Evolutionary conservation across 192 early-diverging fungal species (phyloP).

Genomic region (Dissophora ornata): DNA sequence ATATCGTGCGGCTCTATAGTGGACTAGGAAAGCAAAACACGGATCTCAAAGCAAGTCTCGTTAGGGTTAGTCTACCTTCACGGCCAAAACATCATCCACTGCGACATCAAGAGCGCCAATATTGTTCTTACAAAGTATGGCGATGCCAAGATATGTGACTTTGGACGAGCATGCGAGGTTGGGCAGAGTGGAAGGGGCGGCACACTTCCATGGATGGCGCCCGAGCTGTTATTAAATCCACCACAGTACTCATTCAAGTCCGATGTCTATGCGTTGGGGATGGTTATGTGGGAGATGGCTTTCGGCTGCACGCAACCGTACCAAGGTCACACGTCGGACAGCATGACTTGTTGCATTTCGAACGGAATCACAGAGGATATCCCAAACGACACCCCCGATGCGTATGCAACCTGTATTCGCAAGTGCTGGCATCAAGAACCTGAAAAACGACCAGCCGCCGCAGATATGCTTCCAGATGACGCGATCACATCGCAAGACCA

Average conservation of each 20-base stretch:
- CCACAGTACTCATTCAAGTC: slow-evolving; percentile 12
- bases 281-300: slow-evolving; percentile 41
- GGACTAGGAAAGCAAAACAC: slow-evolving; percentile 3
- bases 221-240: slow-evolving; percentile 4
- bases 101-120: slow-evolving; percentile 36
- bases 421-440: slow-evolving; percentile 6
- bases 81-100: slow-evolving; percentile 21
- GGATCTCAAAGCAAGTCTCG: slow-evolving; percentile 7
- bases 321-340: background rate
- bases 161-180: background rate
- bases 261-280: slow-evolving; percentile 36
- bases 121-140: slow-evolving; percentile 14
- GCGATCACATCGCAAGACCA: background rate
- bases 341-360: background rate
- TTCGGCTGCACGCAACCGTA: slow-evolving; percentile 1
- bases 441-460: slow-evolving; percentile 3
- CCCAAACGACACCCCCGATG: slow-evolving; percentile 1
- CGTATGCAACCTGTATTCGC: background rate
- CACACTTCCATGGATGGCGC: slow-evolving; percentile 11
- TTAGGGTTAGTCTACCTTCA: slow-evolving; percentile 31
- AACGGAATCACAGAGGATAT: slow-evolving; percentile 4
- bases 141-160: slow-evolving; percentile 28
- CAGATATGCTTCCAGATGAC: slow-evolving; percentile 3
- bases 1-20: background rate
- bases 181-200: slow-evolving; percentile 1